Evolutionary conservation across 2,329 filamentous ascomycete genomes (phyloP).

Genomic region (Arthrobotrys iridis): DNA sequence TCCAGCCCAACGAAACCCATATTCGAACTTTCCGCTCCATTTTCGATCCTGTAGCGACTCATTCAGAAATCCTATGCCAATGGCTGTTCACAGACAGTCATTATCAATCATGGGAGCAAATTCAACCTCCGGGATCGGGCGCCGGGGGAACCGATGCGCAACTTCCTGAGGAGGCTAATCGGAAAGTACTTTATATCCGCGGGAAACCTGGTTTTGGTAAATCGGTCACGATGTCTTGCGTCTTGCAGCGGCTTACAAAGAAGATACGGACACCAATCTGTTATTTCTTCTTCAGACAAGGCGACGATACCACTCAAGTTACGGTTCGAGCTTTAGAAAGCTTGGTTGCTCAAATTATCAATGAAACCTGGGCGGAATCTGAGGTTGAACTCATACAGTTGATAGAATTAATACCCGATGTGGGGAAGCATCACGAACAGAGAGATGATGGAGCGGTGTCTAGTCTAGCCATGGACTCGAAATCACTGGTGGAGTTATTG

Average conservation of each 20-base stretch:
- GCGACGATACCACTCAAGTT: constrained; percentile 3
- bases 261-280: background rate
- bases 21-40: background rate
- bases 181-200: background rate
- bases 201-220: constrained; percentile 25
- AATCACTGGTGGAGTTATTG: background rate
- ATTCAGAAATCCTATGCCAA: constrained; percentile 11
- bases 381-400: constrained; percentile 8
- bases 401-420: background rate
- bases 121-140: background rate
- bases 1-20: background rate
- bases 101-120: constrained; percentile 1
- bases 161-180: background rate
- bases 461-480: background rate
- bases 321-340: constrained; percentile 6
- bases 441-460: too few species aligned
- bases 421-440: background rate
- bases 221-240: constrained; percentile 8
- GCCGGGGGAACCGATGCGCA: background rate
- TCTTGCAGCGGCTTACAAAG: background rate
- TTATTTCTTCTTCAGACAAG: constrained; percentile 30
- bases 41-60: constrained; percentile 2
- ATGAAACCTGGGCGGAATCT: background rate
- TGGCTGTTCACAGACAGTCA: background rate
- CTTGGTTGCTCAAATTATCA: background rate